These are phyloP conservation scores for Ophidiomyces ophidiicola DNA, from an alignment of 2,329 filamentous ascomycete genomes.

Conservation along the genomic window DNA sequence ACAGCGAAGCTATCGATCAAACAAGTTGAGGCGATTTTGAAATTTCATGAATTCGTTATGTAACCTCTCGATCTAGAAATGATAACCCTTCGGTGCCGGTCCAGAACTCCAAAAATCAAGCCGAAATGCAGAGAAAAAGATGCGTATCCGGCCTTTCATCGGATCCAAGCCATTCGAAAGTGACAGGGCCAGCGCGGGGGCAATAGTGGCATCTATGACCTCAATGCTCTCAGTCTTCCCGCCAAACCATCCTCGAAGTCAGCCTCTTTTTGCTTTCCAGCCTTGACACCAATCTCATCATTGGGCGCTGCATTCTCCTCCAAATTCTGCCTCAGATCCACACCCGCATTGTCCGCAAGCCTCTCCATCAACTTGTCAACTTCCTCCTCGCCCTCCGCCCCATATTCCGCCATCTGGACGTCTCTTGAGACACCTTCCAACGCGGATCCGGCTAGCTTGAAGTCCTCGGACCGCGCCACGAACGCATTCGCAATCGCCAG, in stretches of 20 bases:
- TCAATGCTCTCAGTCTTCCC: constrained; percentile 30
- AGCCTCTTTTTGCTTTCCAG: constrained; percentile 26
- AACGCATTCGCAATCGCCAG: constrained; percentile 35
- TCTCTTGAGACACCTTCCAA: constrained; percentile 33
- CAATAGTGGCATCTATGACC: constrained; percentile 20
- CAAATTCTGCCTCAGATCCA: constrained; percentile 31
- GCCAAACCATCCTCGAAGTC: constrained; percentile 33
- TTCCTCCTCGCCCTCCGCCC: constrained; percentile 31
- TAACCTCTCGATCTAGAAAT: no score
- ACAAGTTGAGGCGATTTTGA: background rate
- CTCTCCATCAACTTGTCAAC: constrained; percentile 35
- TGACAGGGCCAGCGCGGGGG: no score
- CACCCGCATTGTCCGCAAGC: constrained; percentile 34
- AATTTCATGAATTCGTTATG: no score
- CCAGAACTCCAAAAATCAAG: no score
- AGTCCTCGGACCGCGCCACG: constrained; percentile 31
- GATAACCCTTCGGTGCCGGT: no score
- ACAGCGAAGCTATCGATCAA: background rate
- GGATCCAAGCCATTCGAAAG: no score
- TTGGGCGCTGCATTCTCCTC: constrained; percentile 30
- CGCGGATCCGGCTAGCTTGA: constrained; percentile 33
- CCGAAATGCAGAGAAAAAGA: no score
- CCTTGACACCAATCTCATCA: constrained; percentile 31
- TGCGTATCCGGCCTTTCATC: no score
- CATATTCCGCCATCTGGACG: constrained; percentile 34